These are phyloP conservation scores for Diplogelasinospora grovesii DNA, from an alignment of 495 filamentous ascomycete species.

Conservation along the genomic window DNA sequence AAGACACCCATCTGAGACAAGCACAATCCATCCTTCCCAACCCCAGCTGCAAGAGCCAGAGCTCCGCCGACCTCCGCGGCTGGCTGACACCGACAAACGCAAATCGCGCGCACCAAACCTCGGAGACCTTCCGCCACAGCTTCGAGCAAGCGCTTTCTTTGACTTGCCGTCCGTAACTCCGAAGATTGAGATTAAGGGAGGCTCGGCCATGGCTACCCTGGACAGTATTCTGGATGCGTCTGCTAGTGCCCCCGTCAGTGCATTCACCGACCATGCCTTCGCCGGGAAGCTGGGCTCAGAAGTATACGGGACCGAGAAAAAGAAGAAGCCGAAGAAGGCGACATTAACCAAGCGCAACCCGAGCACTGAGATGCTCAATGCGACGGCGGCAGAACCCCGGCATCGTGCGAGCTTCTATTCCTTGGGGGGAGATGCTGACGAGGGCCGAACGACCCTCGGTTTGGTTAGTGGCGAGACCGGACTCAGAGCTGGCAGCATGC, in stretches of 20 bases:
- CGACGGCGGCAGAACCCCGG: conserved; percentile 19
- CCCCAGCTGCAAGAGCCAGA: conserved; percentile 12
- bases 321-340: conserved; percentile 26
- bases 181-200: conserved; percentile 60
- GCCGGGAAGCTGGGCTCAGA: conserved; percentile 64
- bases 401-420: conserved; percentile 33
- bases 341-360: conserved; percentile 10
- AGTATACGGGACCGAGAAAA: conserved; percentile 52
- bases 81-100: conserved; percentile 29
- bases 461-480: conserved; percentile 4
- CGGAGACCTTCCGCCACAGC: conserved; percentile 67
- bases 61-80: conserved; percentile 20
- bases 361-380: conserved; percentile 8
- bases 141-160: conserved; percentile 87
- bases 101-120: conserved; percentile 36
- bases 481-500: background rate
- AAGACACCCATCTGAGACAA: conserved; percentile 23
- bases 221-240: conserved; percentile 96
- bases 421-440: conserved; percentile 19
- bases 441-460: conserved; percentile 9
- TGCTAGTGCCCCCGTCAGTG: conserved; percentile 80
- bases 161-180: conserved; percentile 56
- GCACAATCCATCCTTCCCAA: conserved; percentile 15
- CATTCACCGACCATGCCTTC: conserved; percentile 89
- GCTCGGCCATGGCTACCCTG: conserved; percentile 80